These are phyloP conservation scores for Combretum micranthum DNA, from an alignment of 345 rosid genomes.

Conservation along the genomic window DNA sequence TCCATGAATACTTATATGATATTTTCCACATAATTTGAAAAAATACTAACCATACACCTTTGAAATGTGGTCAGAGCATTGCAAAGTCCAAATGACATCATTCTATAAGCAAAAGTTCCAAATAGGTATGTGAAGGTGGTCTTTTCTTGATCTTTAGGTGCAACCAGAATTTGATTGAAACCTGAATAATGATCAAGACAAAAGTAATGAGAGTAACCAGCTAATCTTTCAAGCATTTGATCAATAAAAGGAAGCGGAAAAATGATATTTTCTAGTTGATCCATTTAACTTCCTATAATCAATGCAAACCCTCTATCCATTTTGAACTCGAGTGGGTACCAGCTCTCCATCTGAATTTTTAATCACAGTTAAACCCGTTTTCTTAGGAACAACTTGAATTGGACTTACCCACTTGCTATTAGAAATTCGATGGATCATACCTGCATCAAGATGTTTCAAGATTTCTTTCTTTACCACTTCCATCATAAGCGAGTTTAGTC, in stretches of 20 bases:
- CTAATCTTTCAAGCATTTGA: neutral
- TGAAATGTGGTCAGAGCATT: too few relatives aligned
- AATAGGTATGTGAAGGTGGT: too few relatives aligned
- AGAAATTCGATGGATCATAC: neutral
- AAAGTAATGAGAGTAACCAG: neutral
- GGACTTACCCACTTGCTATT: neutral
- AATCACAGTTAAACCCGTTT: neutral
- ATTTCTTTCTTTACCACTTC: neutral
- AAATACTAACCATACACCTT: too few relatives aligned
- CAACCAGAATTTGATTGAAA: neutral
- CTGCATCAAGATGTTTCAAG: neutral
- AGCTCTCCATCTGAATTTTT: neutral
- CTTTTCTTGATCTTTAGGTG: neutral
- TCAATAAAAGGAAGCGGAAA: neutral
- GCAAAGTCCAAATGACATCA: too few relatives aligned
- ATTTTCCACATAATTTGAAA: too few relatives aligned
- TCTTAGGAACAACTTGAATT: neutral
- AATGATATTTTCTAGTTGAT: neutral
- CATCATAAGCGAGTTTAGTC: neutral
- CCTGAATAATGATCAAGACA: neutral
- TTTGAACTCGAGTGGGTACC: neutral
- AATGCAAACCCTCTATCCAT: neutral
- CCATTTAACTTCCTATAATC: neutral
- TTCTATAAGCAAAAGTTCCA: too few relatives aligned
- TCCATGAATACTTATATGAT: too few relatives aligned